phyloP scores from a whole-genome alignment of 495 filamentous ascomycete genomes.

The Corynascus novoguineensis region DNA sequence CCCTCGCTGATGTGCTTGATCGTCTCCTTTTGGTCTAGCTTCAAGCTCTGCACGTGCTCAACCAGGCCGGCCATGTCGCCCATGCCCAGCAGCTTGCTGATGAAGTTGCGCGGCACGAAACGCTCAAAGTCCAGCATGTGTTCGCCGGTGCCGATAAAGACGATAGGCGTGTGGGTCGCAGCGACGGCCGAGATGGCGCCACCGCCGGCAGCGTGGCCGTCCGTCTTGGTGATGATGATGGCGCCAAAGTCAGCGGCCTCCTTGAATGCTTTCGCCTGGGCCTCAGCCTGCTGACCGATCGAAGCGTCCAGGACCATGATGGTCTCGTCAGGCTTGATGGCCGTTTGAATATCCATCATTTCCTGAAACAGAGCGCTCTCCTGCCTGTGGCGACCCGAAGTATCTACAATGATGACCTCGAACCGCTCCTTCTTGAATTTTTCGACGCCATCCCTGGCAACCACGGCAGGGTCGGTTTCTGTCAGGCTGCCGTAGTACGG shows the following conservation, averaged over 20 bases:
- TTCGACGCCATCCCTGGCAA: constrained; percentile 89
- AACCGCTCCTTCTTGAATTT: constrained; percentile 99
- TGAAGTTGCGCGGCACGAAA: constrained; percentile 85
- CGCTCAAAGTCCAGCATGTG: constrained; percentile 93
- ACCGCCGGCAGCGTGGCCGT: constrained; percentile 90
- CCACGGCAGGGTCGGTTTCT: constrained; percentile 89
- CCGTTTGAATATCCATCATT: constrained; percentile 94
- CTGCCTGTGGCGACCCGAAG: constrained; percentile 86
- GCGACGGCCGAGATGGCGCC: constrained; percentile 98
- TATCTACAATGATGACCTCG: constrained; percentile 98
- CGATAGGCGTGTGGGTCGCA: constrained; percentile 92
- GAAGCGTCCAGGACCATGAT: constrained; percentile 96
- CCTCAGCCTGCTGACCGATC: constrained; percentile 93
- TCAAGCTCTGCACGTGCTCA: constrained; percentile 95
- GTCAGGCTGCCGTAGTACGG: constrained; percentile 96
- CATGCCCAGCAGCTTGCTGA: constrained; percentile 91
- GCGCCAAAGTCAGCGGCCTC: constrained; percentile 96
- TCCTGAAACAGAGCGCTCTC: constrained; percentile 94
- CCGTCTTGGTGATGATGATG: constrained; percentile 98
- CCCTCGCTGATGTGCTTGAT: constrained; percentile 98
- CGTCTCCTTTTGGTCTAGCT: constrained; percentile 95
- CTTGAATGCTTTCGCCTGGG: constrained; percentile 93
- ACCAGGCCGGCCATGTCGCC: constrained; percentile 93
- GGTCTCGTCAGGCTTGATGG: constrained; percentile 90
- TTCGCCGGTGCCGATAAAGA: constrained; percentile 95